phyloP scores from a whole-genome alignment of 371 early-diverging fungal species.

The Rhizomucor miehei region DNA sequence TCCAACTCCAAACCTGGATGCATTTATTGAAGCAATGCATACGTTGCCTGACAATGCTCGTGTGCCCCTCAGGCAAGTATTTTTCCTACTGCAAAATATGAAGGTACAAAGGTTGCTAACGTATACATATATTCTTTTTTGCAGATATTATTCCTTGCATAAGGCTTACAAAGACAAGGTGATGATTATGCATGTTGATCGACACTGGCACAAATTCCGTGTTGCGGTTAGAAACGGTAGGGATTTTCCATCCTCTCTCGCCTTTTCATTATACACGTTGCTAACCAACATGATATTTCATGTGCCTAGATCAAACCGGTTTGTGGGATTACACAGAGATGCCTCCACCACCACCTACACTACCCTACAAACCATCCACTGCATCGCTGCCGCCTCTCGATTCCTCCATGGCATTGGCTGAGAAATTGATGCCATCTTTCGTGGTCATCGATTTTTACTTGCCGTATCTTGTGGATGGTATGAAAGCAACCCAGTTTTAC shows the following conservation, averaged over 20 bases:
- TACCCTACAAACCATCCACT: conserved; percentile 54
- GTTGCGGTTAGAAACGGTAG: conserved; percentile 74
- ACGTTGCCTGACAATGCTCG: conserved; percentile 74
- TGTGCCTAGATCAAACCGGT: conserved; percentile 64
- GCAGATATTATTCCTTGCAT: conserved; percentile 61
- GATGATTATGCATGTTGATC: conserved; percentile 76
- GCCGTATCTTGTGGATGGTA: conserved; percentile 71
- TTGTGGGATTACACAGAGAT: conserved; percentile 80
- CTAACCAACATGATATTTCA: neutral
- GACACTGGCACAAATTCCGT: conserved; percentile 82
- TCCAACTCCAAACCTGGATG: conserved; percentile 76
- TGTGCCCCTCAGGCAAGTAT: conserved; percentile 61
- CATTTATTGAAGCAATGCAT: conserved; percentile 68
- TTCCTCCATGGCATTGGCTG: conserved; percentile 55
- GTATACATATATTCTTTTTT: neutral
- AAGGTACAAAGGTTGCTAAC: neutral
- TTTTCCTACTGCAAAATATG: conserved; percentile 1
- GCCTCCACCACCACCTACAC: conserved; percentile 54
- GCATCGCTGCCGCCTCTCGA: conserved; percentile 63
- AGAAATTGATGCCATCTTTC: conserved; percentile 65
- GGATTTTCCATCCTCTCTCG: neutral
- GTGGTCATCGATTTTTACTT: conserved; percentile 68
- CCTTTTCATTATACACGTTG: neutral
- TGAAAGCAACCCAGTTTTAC: conserved; percentile 58
- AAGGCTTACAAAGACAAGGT: conserved; percentile 74